Evolutionary conservation across 1,284 basidiomycete genomes (phyloP), one percentile per base, ranked within the genome.

Genomic region (Ganoderma lingzhi): DNA sequence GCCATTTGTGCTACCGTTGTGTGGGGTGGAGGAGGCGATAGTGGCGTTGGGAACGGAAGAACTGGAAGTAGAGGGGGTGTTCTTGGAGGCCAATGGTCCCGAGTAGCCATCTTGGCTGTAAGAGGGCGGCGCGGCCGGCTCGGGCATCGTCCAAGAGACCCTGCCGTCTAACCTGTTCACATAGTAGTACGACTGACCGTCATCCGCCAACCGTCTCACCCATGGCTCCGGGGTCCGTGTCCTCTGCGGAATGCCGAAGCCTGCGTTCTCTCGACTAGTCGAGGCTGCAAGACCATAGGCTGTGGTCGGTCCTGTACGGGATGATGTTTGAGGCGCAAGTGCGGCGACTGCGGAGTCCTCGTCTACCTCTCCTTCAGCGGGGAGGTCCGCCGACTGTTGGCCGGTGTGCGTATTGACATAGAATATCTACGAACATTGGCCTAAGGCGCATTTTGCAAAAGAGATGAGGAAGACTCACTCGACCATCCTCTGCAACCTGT

Each of bases 341-440:
- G 86, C 87, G 58, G 86, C 86, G 44, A 91, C 81, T 71, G 90
- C 90, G 44, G 83, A 85, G 69, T 91, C 89, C 2, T 88, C 85
- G 45, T 82, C 80, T 35, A 89, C 88, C 64, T 92, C 90, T 30
- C 85, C 82, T 76, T 93, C 90, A 58, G 84, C 83, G n/a, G 97
- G 97, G 51, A 98, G 83, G 75, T 98, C 95, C 75, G 90, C 89
- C 15, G 95, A 90, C 51, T 90, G 91, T 78, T 96, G 91, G 51
- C 96, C 96, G 2, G 96, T 98, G 74, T 93, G 88, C 0, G 93
- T 94, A 78, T 99, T 99, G 74, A 95, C 88, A 82, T 98, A 99
- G 84, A 92, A 96, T 79, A 98, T 94, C 93, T 98, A 71, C 28
- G 71, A 63, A 60, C 28, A 62, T 62, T 17, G 28, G 67, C 15